Percentiles rank a stretch among this genome's conserved stretches.
These are phyloP conservation scores for Bacidia rubella DNA, from an alignment of 495 filamentous ascomycete species.

Conservation along the genomic window DNA sequence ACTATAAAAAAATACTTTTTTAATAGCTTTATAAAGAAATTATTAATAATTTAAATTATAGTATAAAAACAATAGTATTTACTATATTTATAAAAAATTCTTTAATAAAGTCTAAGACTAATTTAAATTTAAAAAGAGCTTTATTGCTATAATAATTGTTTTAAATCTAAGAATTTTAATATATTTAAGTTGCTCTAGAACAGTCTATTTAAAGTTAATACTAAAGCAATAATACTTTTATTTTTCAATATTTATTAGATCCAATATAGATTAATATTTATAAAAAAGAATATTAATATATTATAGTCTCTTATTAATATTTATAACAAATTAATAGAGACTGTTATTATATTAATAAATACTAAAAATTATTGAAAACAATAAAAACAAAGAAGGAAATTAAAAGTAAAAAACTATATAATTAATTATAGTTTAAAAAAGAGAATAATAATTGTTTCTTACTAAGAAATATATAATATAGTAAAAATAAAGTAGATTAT, in stretches of 20 bases:
- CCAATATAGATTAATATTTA: neutral
- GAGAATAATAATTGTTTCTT: no score
- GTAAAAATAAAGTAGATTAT: no score
- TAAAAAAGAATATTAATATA: neutral
- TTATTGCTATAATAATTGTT: neutral
- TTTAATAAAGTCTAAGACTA: neutral
- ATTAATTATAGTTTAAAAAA: no score
- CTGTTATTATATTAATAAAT: neutral
- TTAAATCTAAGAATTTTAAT: neutral
- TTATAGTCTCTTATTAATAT: neutral
- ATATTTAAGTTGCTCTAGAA: neutral
- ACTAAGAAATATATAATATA: no score
- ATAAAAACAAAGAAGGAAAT: no score
- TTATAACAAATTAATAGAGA: neutral
- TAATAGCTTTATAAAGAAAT: neutral
- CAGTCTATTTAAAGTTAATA: neutral
- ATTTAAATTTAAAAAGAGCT: neutral
- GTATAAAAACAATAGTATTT: neutral
- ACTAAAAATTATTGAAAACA: neutral
- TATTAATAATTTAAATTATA: neutral
- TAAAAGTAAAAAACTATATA: no score
- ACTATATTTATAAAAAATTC: neutral
- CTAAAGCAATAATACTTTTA: neutral
- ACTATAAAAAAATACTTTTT: no score
- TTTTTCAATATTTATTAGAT: neutral